These are phyloP conservation scores for Leucogyrophana mollusca DNA, from an alignment of 768 basidiomycete species.

Conservation along the genomic window DNA sequence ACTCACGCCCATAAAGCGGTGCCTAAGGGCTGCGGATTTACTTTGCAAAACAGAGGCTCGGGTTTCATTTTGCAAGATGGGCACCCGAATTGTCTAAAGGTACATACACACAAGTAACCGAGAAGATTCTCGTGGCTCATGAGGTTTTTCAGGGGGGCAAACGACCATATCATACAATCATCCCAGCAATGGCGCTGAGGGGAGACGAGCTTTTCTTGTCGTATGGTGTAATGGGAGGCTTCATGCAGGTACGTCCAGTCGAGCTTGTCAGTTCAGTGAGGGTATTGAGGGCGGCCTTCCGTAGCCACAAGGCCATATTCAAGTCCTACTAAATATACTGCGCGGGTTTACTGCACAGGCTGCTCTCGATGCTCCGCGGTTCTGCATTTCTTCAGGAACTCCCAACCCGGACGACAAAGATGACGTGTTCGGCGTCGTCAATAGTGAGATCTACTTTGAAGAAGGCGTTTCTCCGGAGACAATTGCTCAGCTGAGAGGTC, in stretches of 20 bases:
- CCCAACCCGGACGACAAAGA: conserved; percentile 55
- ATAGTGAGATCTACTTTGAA: conserved; percentile 88
- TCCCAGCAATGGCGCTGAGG: conserved; percentile 81
- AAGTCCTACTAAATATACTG: conserved; percentile 88
- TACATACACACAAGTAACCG: conserved; percentile 22
- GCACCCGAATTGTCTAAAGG: conserved; percentile 85
- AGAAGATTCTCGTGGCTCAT: neutral
- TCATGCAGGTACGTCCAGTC: conserved; percentile 65
- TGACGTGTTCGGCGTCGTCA: conserved; percentile 56
- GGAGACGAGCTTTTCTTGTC: conserved; percentile 82
- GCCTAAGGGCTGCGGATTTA: conserved; percentile 94
- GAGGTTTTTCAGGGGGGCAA: conserved; percentile 63
- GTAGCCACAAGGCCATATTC: conserved; percentile 94
- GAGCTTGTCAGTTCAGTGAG: neutral
- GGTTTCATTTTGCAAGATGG: conserved; percentile 78
- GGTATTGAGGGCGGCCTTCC: no score
- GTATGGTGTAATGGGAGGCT: conserved; percentile 92
- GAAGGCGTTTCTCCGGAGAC: conserved; percentile 69
- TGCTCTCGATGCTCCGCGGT: conserved; percentile 91
- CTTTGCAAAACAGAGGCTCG: conserved; percentile 90
- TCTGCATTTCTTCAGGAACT: conserved; percentile 88
- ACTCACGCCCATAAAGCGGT: conserved; percentile 50
- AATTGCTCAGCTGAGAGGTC: conserved; percentile 66
- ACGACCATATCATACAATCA: conserved; percentile 91
- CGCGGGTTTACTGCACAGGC: conserved; percentile 87